phyloP scores from a whole-genome alignment of 139 green algal genomes.

The Astrephomene gubernaculifera region DNA sequence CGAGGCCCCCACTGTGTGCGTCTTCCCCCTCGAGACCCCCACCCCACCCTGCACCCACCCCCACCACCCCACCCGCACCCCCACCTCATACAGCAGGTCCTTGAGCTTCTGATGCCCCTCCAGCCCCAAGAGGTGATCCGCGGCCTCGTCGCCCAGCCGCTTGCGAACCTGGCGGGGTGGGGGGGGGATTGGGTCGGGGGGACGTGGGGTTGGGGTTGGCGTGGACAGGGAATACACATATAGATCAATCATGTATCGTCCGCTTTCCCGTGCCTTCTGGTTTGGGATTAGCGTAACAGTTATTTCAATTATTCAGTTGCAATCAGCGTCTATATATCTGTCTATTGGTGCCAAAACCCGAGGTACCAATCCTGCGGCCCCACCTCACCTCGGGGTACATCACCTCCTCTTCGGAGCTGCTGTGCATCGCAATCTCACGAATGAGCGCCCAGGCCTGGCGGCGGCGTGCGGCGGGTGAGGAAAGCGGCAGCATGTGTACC shows the following conservation, averaged over 20 bases:
- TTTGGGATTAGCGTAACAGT: too few relatives aligned
- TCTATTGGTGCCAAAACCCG: background rate
- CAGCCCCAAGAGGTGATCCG: conserved; percentile 16
- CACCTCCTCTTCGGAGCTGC: conserved; percentile 36
- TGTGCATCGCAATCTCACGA: conserved; percentile 43
- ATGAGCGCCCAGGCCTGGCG: conserved; percentile 27
- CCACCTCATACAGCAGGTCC: conserved; percentile 33
- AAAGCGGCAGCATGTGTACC: too few relatives aligned
- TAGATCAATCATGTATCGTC: too few relatives aligned
- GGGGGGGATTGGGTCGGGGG: too few relatives aligned
- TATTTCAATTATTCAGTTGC: too few relatives aligned
- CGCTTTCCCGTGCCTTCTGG: too few relatives aligned
- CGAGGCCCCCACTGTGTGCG: too few relatives aligned
- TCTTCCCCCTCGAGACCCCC: background rate
- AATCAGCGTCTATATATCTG: background rate
- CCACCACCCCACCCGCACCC: background rate
- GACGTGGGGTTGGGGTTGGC: too few relatives aligned
- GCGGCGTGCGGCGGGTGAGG: background rate
- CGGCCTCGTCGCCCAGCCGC: conserved; percentile 26
- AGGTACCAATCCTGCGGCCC: background rate
- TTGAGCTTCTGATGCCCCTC: conserved; percentile 38
- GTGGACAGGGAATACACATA: too few relatives aligned
- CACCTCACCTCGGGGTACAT: conserved; percentile 44
- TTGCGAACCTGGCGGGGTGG: conserved; percentile 1
- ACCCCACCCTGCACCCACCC: background rate